Conservation (phyloP, 78 protist genomes). For the Anaeramoeba flamelloides region DNA sequence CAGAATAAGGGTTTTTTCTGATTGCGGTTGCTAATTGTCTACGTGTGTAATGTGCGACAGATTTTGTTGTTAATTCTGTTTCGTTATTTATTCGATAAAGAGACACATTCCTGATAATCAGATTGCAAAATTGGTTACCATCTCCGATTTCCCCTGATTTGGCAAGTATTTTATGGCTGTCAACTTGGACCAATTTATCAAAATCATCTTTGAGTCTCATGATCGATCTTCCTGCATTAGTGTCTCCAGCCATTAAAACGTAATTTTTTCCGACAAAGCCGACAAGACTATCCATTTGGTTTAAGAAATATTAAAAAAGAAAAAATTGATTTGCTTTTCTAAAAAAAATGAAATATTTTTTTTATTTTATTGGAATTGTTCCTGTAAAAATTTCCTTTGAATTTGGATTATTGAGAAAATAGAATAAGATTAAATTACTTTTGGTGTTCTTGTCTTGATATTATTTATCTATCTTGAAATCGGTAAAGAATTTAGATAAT, state of each 20-base stretch:
- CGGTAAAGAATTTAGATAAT: too few species aligned
- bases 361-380: too few species aligned
- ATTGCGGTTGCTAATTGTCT: constrained; percentile 22
- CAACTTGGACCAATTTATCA: constrained; percentile 30
- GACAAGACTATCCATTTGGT: constrained; percentile 21
- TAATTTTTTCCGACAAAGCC: constrained; percentile 29
- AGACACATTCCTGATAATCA: constrained; percentile 22
- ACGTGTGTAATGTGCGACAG: constrained; percentile 30
- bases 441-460: too few species aligned
- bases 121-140: constrained; percentile 17
- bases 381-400: too few species aligned
- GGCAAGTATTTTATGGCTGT: constrained; percentile 20
- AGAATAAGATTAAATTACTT: too few species aligned
- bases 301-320: too few species aligned
- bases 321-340: too few species aligned
- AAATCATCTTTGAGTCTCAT: constrained; percentile 2
- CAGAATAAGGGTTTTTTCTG: constrained; percentile 16
- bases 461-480: too few species aligned
- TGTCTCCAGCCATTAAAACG: constrained; percentile 23
- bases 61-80: constrained; percentile 16
- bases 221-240: constrained; percentile 7
- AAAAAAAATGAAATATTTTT: too few species aligned
- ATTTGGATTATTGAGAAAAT: too few species aligned
- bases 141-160: constrained; percentile 34
- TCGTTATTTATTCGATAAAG: constrained; percentile 18